Evolutionary conservation across 352 stramenopile species (phyloP).

Genomic region (Elongisporangium anandrum): DNA sequence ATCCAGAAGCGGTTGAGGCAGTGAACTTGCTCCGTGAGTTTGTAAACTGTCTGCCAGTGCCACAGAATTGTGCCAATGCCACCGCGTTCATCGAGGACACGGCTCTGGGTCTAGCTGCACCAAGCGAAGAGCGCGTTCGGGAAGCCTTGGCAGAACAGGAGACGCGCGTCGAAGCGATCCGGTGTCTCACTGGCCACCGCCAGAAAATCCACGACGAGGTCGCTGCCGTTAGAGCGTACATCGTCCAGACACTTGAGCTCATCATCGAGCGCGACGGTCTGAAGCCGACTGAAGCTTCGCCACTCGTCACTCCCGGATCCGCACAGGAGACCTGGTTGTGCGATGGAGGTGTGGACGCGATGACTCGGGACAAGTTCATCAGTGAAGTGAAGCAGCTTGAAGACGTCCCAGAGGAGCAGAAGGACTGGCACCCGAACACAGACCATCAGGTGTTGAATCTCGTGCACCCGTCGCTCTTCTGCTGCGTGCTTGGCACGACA

Average conservation of each 20-base stretch:
- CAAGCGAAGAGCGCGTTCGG: not conserved
- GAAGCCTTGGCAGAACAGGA: not conserved
- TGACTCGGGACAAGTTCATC: slow-evolving; percentile 13
- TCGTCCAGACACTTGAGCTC: slow-evolving; percentile 7
- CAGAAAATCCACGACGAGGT: slow-evolving; percentile 13
- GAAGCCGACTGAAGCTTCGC: not conserved
- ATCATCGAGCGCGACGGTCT: slow-evolving; percentile 9
- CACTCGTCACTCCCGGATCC: not conserved
- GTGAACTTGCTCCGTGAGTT: not conserved
- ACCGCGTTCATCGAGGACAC: not conserved
- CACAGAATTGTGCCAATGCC: not conserved
- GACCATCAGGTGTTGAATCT: slow-evolving; percentile 48
- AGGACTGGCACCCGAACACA: slow-evolving; percentile 54
- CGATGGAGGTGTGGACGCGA: slow-evolving; percentile 1
- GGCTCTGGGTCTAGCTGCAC: not conserved
- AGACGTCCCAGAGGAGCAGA: slow-evolving; percentile 28
- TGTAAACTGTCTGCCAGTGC: no score
- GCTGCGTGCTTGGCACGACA: slow-evolving; percentile 38
- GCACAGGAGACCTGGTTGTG: not conserved
- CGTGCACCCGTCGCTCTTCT: slow-evolving; percentile 62
- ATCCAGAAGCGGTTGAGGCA: not conserved
- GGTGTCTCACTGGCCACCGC: slow-evolving; percentile 8
- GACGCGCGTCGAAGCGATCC: not conserved
- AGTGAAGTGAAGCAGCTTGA: slow-evolving; percentile 22
- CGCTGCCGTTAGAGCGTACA: slow-evolving; percentile 6